These are phyloP conservation scores for Trametes coccinea DNA, from an alignment of 768 basidiomycete species.

Conservation along the genomic window DNA sequence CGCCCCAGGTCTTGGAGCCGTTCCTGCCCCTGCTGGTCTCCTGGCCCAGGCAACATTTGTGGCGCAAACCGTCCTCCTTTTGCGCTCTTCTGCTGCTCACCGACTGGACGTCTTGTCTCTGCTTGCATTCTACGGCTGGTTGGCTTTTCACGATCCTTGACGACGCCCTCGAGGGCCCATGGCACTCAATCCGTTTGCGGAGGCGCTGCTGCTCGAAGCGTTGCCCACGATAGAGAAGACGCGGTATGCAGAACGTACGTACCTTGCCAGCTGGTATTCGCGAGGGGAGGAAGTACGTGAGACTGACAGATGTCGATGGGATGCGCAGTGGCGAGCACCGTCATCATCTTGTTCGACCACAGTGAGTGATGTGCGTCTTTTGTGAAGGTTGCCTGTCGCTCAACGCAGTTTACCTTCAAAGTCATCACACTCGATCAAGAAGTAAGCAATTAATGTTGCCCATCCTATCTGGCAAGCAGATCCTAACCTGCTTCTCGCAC, in stretches of 20 bases:
- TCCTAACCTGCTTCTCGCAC: neutral
- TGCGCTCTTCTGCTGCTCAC: neutral
- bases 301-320: neutral
- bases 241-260: constrained; percentile 26
- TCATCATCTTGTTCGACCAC: constrained; percentile 56
- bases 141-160: neutral
- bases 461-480: neutral
- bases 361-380: constrained; percentile 36
- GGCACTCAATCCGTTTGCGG: neutral
- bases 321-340: constrained; percentile 48
- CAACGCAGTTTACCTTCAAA: constrained; percentile 23
- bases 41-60: neutral
- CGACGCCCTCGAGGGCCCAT: constrained; percentile 8
- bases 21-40: neutral
- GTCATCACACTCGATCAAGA: constrained; percentile 55
- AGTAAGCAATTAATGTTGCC: constrained; percentile 33
- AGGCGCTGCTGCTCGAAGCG: constrained; percentile 10
- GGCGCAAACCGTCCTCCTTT: neutral
- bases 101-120: neutral
- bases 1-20: neutral
- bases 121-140: neutral
- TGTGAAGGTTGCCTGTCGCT: neutral
- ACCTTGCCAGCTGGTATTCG: neutral
- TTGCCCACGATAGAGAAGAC: constrained; percentile 18
- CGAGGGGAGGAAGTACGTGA: neutral